Percentiles rank a stretch among this genome's conserved stretches.
Conservation (phyloP, 78 protist species). For the Protostelium mycophagum region DNA sequence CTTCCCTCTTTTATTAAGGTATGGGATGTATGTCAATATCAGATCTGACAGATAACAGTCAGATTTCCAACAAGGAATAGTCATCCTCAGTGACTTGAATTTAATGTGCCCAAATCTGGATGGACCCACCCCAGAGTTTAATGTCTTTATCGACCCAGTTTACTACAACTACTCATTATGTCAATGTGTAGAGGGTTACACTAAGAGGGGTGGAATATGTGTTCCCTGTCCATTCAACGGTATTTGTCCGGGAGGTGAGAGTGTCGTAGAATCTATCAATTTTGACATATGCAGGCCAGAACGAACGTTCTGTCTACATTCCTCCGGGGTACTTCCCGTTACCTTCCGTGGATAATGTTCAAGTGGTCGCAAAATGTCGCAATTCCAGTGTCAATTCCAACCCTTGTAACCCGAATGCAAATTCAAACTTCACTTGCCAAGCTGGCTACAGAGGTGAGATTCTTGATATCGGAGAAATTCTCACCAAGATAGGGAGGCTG, state of each 20-base stretch:
- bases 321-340: background rate
- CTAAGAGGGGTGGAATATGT: background rate
- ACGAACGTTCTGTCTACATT: background rate
- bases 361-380: background rate
- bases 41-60: background rate
- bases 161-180: background rate
- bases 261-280: background rate
- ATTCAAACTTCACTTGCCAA: background rate
- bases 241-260: background rate
- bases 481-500: background rate
- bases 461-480: too few relatives aligned
- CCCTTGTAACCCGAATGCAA: background rate
- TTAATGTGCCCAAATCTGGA: background rate
- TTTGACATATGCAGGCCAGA: background rate
- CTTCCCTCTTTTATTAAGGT: background rate
- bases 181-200: background rate
- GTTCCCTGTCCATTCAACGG: background rate
- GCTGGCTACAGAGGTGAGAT: background rate
- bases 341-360: background rate
- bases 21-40: background rate
- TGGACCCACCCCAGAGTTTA: background rate
- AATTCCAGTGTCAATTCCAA: background rate
- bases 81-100: background rate
- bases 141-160: background rate
- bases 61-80: background rate